Percentiles rank a stretch among this genome's conserved stretches.
Conservation (phyloP, 345 rosid genomes). For the Mangifera indica region DNA sequence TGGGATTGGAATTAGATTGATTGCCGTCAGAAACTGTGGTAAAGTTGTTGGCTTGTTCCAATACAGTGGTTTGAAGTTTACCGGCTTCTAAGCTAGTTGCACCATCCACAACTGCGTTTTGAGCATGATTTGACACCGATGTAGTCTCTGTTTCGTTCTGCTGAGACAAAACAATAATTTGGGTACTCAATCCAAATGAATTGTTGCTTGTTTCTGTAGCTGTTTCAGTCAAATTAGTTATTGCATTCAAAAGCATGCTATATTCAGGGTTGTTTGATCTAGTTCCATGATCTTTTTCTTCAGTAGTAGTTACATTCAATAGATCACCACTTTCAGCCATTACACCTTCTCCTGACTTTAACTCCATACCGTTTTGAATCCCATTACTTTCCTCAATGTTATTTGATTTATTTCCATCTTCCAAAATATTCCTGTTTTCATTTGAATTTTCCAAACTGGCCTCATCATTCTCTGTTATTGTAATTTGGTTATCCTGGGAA, state of each 20-base stretch:
- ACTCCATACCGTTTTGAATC: constrained; percentile 26
- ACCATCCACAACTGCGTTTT: constrained; percentile 32
- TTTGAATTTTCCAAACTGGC: constrained; percentile 35
- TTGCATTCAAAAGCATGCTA: constrained; percentile 18
- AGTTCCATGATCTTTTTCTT: constrained; percentile 28
- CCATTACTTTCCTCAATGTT: constrained; percentile 20
- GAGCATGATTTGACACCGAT: constrained; percentile 17
- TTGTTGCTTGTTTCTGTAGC: constrained; percentile 32
- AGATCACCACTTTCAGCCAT: constrained; percentile 16
- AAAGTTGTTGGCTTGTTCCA: constrained; percentile 26
- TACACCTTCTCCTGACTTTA: constrained; percentile 32
- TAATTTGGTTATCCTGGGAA: constrained; percentile 56
- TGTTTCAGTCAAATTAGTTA: constrained; percentile 26
- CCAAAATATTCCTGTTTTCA: constrained; percentile 29
- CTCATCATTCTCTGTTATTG: constrained; percentile 41
- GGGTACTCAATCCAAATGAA: constrained; percentile 25
- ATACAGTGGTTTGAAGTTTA: constrained; percentile 21
- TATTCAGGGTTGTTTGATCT: constrained; percentile 21
- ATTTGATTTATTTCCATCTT: constrained; percentile 23
- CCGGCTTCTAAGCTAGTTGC: constrained; percentile 29
- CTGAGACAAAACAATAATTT: constrained; percentile 29
- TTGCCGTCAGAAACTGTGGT: constrained; percentile 11
- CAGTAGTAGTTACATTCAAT: constrained; percentile 27
- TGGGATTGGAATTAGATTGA: constrained; percentile 27
- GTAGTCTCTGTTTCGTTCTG: constrained; percentile 35